phyloP scores from a whole-genome alignment of 2,329 filamentous ascomycete genomes.

The Fusarium nygamai region DNA sequence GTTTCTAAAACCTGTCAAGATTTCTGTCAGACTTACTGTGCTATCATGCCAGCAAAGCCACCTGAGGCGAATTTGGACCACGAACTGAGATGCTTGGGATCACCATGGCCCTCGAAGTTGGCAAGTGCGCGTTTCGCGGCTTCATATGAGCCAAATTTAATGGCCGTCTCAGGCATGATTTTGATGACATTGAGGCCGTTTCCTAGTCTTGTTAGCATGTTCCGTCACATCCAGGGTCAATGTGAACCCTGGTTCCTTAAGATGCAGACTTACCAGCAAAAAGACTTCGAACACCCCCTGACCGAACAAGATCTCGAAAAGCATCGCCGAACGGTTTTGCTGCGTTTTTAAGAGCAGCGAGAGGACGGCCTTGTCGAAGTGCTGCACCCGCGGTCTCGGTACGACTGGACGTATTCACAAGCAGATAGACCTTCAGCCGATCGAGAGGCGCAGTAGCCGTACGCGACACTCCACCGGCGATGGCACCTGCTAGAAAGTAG shows the following conservation, averaged over 20 bases:
- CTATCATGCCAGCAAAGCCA: conserved; percentile 91
- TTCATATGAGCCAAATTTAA: conserved; percentile 98
- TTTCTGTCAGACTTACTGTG: conserved; percentile 71
- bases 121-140: conserved; percentile 90
- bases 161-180: conserved; percentile 98
- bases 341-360: conserved; percentile 72
- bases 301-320: conserved; percentile 80
- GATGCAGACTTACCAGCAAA: conserved; percentile 79
- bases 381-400: conserved; percentile 69
- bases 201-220: conserved; percentile 61
- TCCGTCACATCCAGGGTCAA: background rate
- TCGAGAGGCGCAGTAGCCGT: conserved; percentile 96
- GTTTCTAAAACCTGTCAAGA: background rate
- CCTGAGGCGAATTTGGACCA: conserved; percentile 92
- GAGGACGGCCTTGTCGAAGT: conserved; percentile 74
- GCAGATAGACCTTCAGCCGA: conserved; percentile 95
- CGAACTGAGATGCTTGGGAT: conserved; percentile 80
- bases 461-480: conserved; percentile 93
- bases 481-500: conserved; percentile 96
- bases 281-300: conserved; percentile 86
- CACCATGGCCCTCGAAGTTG: conserved; percentile 85
- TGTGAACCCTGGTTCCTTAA: background rate
- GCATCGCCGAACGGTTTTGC: conserved; percentile 77
- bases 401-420: conserved; percentile 77
- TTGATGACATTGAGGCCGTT: conserved; percentile 97